These are phyloP conservation scores for Xylaria acuta DNA, from an alignment of 495 filamentous ascomycete genomes.

Conservation along the genomic window DNA sequence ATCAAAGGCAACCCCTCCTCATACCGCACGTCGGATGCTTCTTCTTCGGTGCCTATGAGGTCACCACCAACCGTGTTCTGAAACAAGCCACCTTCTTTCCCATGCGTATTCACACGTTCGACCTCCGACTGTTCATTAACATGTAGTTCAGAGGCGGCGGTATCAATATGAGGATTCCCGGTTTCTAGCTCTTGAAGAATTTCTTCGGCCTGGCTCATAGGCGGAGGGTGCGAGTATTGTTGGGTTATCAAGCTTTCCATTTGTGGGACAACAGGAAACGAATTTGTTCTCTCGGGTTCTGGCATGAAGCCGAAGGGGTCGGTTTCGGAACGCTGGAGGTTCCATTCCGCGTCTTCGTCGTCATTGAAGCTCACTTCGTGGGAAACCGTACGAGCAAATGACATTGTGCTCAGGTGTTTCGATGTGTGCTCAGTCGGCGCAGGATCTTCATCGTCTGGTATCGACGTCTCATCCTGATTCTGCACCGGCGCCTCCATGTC, in stretches of 20 bases:
- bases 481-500: slow-evolving; percentile 27
- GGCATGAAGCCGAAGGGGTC: slow-evolving; percentile 64
- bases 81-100: slow-evolving; percentile 18
- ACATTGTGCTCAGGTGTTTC: slow-evolving; percentile 59
- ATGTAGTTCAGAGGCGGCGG: slow-evolving; percentile 9
- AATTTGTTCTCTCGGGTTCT: slow-evolving; percentile 63
- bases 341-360: slow-evolving; percentile 62
- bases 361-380: slow-evolving; percentile 61
- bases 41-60: slow-evolving; percentile 43
- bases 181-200: slow-evolving; percentile 49
- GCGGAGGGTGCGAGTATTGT: slow-evolving; percentile 37
- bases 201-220: slow-evolving; percentile 52
- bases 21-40: slow-evolving; percentile 56
- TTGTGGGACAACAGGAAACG: slow-evolving; percentile 64
- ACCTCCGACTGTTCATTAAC: neutral
- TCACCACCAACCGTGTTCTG: slow-evolving; percentile 47
- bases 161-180: slow-evolving; percentile 37
- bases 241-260: slow-evolving; percentile 36
- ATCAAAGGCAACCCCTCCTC: slow-evolving; percentile 68
- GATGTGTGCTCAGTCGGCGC: slow-evolving; percentile 37
- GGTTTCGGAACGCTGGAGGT: slow-evolving; percentile 52
- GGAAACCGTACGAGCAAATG: slow-evolving; percentile 59
- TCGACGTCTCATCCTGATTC: slow-evolving; percentile 24
- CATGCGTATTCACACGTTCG: neutral
- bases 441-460: slow-evolving; percentile 31